A percentile compares a stretch with the other conserved stretches of the same genome.
Conservation (phyloP, 495 filamentous ascomycete species). For the Sordaria brevicollis region DNA sequence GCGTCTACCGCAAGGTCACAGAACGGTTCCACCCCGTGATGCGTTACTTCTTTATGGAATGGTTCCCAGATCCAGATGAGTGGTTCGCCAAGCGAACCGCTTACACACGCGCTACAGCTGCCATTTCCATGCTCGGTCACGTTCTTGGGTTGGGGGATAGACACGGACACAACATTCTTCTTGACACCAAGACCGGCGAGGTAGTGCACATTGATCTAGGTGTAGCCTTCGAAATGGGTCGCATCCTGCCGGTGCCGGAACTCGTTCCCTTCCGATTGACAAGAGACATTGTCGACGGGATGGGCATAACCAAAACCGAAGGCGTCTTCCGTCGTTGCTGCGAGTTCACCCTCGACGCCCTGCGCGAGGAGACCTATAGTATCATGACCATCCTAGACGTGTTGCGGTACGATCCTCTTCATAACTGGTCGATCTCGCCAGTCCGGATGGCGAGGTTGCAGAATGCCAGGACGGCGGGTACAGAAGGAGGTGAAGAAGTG, state of each 20-base stretch:
- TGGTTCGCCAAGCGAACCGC: constrained; percentile 83
- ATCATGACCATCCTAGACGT: constrained; percentile 98
- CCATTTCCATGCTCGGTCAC: constrained; percentile 89
- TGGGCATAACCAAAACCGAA: constrained; percentile 92
- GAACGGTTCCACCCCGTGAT: constrained; percentile 87
- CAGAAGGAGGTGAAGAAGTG: constrained; percentile 17
- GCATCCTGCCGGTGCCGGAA: constrained; percentile 85
- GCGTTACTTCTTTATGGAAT: constrained; percentile 94
- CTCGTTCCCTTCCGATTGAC: constrained; percentile 91
- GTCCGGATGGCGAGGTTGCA: constrained; percentile 58
- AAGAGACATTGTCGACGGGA: constrained; percentile 91
- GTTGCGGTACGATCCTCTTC: constrained; percentile 89
- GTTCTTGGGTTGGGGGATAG: constrained; percentile 91
- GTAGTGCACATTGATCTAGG: constrained; percentile 95
- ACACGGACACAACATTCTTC: constrained; percentile 91
- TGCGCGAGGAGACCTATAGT: constrained; percentile 82
- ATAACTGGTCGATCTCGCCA: constrained; percentile 91
- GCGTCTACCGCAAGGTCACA: constrained; percentile 60
- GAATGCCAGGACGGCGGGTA: constrained; percentile 34
- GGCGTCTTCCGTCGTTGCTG: constrained; percentile 94
- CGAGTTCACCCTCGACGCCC: constrained; percentile 89
- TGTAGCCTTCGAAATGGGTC: constrained; percentile 92
- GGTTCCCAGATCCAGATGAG: constrained; percentile 85
- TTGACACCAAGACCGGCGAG: constrained; percentile 84
- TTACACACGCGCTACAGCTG: constrained; percentile 86